Evolutionary conservation across 306 rosid species (phyloP).

Genomic region (Ceratonia siliqua): DNA sequence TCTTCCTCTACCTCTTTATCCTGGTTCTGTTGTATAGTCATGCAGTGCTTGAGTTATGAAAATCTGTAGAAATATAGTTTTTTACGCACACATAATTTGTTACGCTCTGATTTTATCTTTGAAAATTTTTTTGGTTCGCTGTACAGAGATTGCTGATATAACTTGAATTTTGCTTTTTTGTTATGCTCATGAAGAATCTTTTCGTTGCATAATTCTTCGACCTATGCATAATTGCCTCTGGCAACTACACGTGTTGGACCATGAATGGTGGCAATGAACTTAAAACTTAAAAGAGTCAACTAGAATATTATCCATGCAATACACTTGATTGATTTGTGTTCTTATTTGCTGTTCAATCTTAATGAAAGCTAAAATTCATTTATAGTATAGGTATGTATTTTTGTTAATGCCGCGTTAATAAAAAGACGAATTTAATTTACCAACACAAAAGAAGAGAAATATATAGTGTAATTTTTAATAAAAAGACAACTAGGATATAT

Average conservation of each 20-base stretch:
- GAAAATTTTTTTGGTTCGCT: not conserved
- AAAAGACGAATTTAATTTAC: not conserved
- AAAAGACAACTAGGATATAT: too few relatives aligned
- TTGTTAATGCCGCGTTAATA: too few relatives aligned
- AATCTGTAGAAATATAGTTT: constrained; percentile 13
- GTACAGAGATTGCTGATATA: not conserved
- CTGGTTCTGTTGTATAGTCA: constrained; percentile 37
- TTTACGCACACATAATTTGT: not conserved
- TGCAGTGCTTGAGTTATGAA: constrained; percentile 15
- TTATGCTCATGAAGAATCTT: not conserved
- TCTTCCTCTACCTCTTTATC: not conserved
- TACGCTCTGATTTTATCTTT: not conserved
- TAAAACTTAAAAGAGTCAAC: too few relatives aligned
- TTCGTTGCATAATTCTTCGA: not conserved
- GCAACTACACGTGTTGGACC: not conserved
- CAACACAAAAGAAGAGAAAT: not conserved
- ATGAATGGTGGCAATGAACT: not conserved
- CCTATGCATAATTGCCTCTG: not conserved
- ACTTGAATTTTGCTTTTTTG: not conserved
- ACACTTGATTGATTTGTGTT: too few relatives aligned
- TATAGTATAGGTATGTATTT: not conserved
- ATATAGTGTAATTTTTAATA: not conserved
- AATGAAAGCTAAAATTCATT: not conserved
- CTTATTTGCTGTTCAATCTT: not conserved
- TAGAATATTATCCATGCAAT: too few relatives aligned